Base-by-base conservation (phyloP, 2,329 filamentous ascomycete species). In the Penicillium sp. region DNA sequence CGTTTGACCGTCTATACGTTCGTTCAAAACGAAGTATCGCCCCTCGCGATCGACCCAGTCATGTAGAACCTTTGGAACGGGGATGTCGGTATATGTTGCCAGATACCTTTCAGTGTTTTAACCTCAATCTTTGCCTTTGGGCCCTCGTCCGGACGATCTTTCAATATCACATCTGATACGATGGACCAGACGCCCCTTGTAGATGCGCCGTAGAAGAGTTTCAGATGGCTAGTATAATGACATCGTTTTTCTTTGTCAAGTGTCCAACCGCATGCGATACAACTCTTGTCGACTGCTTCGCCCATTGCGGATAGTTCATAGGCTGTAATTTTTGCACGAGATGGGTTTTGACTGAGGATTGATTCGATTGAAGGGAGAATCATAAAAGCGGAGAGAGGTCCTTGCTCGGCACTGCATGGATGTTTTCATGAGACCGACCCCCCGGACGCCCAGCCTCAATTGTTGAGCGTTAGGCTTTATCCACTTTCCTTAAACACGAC, bases 81-180 rank as follows among this genome's bases (percentile, higher is more conserved):
- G 55, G 5, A 61, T 53, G 9, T 54, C 18, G 33, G 46, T 13
- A 39, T 55, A 9, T 12, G 19, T 35, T 9, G 49, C 44, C 1
- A 61, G 46, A 18, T 48, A 30, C 0, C n/a, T n/a, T 49, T 22
- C 5, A 56, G 11, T 12, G 46, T 53, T 22, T 46, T 47, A 2
- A 50, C 44, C 45, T 58, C 52, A 11, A 41, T 36, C 14, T 46
- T 53, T 11, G 42, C 14, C 22, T 49, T 49, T 12, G 46, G 41
- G 3, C 52, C 55, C 3, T 58, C 51, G n/a, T 59, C 50, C 3
- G 55, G 50, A 2, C 53, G 55, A 5, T 61, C 58, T 53, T 62
- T 55, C 34, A 59, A 18, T 5, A 59, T 58, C 41, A 55, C 44
- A 48, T 59, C 56, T 2, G 58, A 54, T 2, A 55, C 58, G 29